Conservation (phyloP, 2,329 filamentous ascomycete species). For the Aspergillus sergii region DNA sequence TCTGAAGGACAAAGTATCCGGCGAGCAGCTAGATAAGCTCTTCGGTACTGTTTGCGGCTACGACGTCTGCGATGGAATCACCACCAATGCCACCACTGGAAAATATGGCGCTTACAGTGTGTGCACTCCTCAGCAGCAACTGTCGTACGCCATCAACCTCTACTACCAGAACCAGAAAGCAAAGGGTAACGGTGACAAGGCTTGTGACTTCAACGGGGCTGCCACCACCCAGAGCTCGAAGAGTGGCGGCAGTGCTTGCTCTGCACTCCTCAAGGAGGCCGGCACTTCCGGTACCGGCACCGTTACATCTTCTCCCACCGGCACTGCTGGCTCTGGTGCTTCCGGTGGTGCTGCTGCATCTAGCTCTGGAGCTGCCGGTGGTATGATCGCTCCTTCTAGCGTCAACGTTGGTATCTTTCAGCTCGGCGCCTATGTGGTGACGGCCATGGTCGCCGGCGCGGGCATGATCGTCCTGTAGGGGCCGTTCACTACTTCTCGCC, state of each 20-base stretch:
- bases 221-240: conserved; percentile 38
- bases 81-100: conserved; percentile 42
- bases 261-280: conserved; percentile 39
- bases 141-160: conserved; percentile 46
- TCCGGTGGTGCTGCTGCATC: conserved; percentile 16
- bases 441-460: conserved; percentile 42
- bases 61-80: conserved; percentile 44
- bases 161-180: conserved; percentile 44
- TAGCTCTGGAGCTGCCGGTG: conserved; percentile 32
- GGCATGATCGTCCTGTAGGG: conserved; percentile 48
- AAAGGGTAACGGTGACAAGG: conserved; percentile 35
- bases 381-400: conserved; percentile 25
- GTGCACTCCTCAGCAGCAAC: conserved; percentile 43
- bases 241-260: conserved; percentile 38
- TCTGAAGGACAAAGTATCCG: conserved; percentile 59
- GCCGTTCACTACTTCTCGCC: not conserved
- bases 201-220: conserved; percentile 47
- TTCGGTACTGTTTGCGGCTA: conserved; percentile 60
- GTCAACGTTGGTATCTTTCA: conserved; percentile 39
- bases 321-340: conserved; percentile 17
- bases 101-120: conserved; percentile 49
- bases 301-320: conserved; percentile 38
- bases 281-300: conserved; percentile 40
- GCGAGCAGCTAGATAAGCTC: conserved; percentile 64
- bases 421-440: conserved; percentile 41